Evolutionary conservation across 176 grass and related monocot genomes (phyloP).

Genomic region (Thalia dealbata): DNA sequence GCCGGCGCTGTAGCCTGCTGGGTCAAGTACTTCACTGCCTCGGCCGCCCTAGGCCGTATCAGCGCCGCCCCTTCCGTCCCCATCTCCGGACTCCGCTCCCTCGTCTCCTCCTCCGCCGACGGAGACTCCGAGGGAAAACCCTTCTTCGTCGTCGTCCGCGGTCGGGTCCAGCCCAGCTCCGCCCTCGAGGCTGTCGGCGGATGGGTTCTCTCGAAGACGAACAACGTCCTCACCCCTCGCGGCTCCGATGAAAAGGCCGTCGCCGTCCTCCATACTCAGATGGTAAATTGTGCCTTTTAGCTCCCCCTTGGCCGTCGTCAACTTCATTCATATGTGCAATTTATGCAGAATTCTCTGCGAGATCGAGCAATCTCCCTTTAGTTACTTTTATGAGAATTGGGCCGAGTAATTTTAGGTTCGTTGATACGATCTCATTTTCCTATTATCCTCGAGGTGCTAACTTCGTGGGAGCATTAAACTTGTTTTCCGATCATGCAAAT

Average conservation of each 20-base stretch:
- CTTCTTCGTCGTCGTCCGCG: constrained; percentile 40
- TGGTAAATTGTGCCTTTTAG: constrained; percentile 29
- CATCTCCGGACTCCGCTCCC: constrained; percentile 46
- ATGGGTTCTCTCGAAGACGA: constrained; percentile 2
- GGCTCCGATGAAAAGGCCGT: constrained; percentile 50
- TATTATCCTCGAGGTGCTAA: too few relatives aligned
- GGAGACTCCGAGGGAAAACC: not conserved
- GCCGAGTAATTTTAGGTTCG: too few relatives aligned
- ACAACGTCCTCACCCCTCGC: constrained; percentile 29
- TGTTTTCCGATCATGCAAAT: too few relatives aligned
- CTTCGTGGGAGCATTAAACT: too few relatives aligned
- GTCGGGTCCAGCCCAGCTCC: constrained; percentile 38
- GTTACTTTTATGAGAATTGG: too few relatives aligned
- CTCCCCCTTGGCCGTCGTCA: constrained; percentile 13
- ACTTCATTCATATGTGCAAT: not conserved
- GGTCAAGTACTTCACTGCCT: constrained; percentile 51
- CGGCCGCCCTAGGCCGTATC: constrained; percentile 54
- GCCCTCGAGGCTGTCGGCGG: constrained; percentile 7
- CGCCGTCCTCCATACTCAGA: constrained; percentile 51
- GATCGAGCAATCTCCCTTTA: too few relatives aligned
- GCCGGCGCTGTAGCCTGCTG: constrained; percentile 45
- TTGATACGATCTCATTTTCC: too few relatives aligned
- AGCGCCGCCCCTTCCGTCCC: constrained; percentile 31
- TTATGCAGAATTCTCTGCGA: too few relatives aligned
- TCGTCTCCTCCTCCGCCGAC: constrained; percentile 20